Conservation (phyloP, 1,284 basidiomycete genomes). For the Phellopilus nigrolimitatus region DNA sequence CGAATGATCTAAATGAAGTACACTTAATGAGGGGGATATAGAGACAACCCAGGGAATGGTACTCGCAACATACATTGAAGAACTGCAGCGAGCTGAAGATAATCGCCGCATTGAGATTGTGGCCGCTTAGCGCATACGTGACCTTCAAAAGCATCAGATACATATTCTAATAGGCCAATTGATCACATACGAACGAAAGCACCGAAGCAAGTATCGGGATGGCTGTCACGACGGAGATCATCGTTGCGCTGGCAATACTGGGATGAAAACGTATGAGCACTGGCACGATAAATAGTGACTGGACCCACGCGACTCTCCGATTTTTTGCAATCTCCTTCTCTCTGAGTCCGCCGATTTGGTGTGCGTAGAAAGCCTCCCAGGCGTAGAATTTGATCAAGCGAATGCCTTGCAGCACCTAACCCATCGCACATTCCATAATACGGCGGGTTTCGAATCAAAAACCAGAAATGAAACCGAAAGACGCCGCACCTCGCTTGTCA, state of each 20-base stretch:
- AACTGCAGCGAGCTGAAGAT: conserved; percentile 74
- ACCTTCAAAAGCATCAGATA: conserved; percentile 40
- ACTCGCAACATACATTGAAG: conserved; percentile 71
- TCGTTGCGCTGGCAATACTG: conserved; percentile 47
- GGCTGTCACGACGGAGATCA: conserved; percentile 55
- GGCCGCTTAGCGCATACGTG: conserved; percentile 63
- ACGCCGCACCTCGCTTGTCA: conserved; percentile 55
- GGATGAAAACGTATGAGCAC: too few species aligned
- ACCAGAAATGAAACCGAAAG: too few species aligned
- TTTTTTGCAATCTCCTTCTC: conserved; percentile 49
- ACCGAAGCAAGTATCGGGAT: conserved; percentile 69
- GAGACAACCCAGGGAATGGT: too few species aligned
- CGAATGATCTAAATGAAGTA: conserved; percentile 57
- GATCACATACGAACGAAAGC: conserved; percentile 65
- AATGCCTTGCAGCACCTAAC: conserved; percentile 56
- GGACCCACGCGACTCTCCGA: conserved; percentile 43
- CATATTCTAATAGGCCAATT: conserved; percentile 17
- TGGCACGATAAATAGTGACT: background rate
- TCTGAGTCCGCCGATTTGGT: conserved; percentile 47
- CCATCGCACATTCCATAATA: too few species aligned
- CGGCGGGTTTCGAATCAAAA: too few species aligned
- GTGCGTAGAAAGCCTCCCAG: conserved; percentile 60
- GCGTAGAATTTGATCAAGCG: conserved; percentile 58
- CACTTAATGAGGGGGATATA: too few species aligned
- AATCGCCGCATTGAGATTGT: conserved; percentile 60